Base-by-base conservation (phyloP, 2,329 filamentous ascomycete genomes). In the Fusarium chuoi region DNA sequence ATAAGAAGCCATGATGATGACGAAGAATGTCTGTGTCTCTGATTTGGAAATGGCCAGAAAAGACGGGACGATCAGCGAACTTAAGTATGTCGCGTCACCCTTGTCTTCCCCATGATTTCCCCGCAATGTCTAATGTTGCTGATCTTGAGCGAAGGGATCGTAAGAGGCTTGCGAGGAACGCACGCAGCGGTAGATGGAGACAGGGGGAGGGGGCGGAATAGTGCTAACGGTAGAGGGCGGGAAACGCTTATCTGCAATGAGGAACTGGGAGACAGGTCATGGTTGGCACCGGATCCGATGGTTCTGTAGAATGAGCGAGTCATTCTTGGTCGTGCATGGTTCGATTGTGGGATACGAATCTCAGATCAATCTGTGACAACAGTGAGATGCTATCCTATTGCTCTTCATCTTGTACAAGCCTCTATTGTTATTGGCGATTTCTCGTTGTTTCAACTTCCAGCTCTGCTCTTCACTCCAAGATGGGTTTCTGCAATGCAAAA, bases 201-300 rank as follows among this genome's bases (percentile, higher is more conserved):
- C 55, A n/a, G 58, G 18, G 28, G 56, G 46, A 63, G 45, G 52
- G 57, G 46, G 46, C 60, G 63, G 61, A 68, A 74, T 56, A 49
- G 33, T 22, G 24, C 51, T 28, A 36, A 58, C 41, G 33, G 41
- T 17, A 26, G 51, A 54, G 13, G n/a, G 33, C n/a, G n/a, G 45
- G 33, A 30, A 42, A 62, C 62, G 66, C 72, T 75, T 71, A 39
- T 57, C 66, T 75, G 20, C 58, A 73, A 65, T 46, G 38, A 66
- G 73, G 33, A 65, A 51, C 33, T 33, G 33, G 13, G 33, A 33
- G 33, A 33, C 33, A 33, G 33, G 33, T 14, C 33, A 33, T 33
- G 33, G 33, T 14, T 48, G 18, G 28, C 36, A 54, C 57, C 74
- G 74, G 74, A 75, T 75, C 74, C 74, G 74, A 75, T 62, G 30